A percentile compares a stretch with the other conserved stretches of the same genome.
phyloP scores from a whole-genome alignment of 768 basidiomycete genomes.

The Neoboletus magnificus region DNA sequence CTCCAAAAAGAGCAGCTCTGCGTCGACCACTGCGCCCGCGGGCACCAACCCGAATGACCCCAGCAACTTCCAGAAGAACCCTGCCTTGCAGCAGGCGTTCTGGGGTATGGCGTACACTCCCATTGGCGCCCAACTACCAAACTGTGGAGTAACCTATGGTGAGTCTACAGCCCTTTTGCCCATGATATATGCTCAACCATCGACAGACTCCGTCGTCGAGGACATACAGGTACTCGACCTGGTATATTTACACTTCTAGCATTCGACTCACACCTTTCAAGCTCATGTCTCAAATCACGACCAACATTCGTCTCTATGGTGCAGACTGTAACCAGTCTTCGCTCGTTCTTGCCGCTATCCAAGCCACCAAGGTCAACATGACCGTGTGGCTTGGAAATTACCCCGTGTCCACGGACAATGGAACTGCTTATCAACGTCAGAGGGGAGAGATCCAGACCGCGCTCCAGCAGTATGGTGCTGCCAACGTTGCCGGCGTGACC shows the following conservation, averaged over 20 bases:
- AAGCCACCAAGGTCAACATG: constrained; percentile 86
- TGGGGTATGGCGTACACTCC: constrained; percentile 91
- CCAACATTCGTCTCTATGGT: constrained; percentile 78
- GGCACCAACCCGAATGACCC: constrained; percentile 62
- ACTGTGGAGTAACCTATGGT: constrained; percentile 56
- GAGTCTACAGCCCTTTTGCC: constrained; percentile 8
- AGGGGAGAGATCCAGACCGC: constrained; percentile 61
- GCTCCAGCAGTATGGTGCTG: constrained; percentile 72
- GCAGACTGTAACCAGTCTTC: constrained; percentile 84
- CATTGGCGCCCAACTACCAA: constrained; percentile 62
- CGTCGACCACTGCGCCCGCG: constrained; percentile 12
- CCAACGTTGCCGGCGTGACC: constrained; percentile 74
- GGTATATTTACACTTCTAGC: background rate
- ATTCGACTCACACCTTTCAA: constrained; percentile 27
- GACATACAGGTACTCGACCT: constrained; percentile 62
- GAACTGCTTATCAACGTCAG: constrained; percentile 72
- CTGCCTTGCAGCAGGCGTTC: constrained; percentile 67
- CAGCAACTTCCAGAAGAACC: constrained; percentile 69
- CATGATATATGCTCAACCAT: background rate
- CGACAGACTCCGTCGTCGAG: constrained; percentile 52
- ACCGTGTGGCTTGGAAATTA: constrained; percentile 76
- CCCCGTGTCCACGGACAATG: constrained; percentile 56
- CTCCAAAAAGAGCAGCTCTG: constrained; percentile 43
- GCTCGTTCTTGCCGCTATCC: constrained; percentile 84
- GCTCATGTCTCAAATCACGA: constrained; percentile 85